A percentile compares a stretch with the other conserved stretches of the same genome.
phyloP scores from a whole-genome alignment of 75 land plant genomes.

The Pinus albicaulis region DNA sequence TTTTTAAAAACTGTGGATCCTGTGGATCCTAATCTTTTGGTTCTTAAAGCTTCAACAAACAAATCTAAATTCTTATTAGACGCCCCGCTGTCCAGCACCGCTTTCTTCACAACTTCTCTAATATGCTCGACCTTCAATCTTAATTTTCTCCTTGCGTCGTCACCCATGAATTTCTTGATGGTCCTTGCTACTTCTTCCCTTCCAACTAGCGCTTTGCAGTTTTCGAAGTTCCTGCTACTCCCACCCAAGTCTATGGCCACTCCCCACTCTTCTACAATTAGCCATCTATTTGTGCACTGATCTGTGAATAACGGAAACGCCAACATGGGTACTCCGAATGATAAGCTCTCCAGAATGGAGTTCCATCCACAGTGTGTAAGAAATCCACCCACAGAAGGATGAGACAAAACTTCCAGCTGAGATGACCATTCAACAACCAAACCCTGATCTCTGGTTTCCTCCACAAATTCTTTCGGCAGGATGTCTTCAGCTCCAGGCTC shows the following conservation, averaged over 20 bases:
- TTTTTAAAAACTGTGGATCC: too few species aligned
- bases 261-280: slow-evolving; percentile 44
- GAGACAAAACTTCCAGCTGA: slow-evolving; percentile 39
- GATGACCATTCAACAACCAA: slow-evolving; percentile 44
- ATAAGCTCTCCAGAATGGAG: slow-evolving; percentile 53
- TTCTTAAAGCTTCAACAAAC: not conserved
- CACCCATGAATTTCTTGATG: not conserved
- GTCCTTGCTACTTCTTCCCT: not conserved
- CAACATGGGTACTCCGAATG: slow-evolving; percentile 48
- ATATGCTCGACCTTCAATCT: not conserved
- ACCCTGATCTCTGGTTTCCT: slow-evolving; percentile 18
- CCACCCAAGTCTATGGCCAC: slow-evolving; percentile 33
- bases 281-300: slow-evolving; percentile 45
- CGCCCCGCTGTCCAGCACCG: not conserved
- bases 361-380: slow-evolving; percentile 71
- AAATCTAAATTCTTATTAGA: not conserved
- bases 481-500: slow-evolving; percentile 23
- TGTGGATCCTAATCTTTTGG: too few species aligned
- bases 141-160: not conserved
- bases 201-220: not conserved
- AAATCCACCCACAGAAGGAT: slow-evolving; percentile 48
- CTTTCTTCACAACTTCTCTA: not conserved
- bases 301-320: slow-evolving; percentile 48
- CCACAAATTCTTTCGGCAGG: slow-evolving; percentile 43
- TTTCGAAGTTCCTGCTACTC: not conserved